These are phyloP conservation scores for Stygiomarasmius scandens DNA, from an alignment of 1,284 basidiomycete genomes.

Conservation along the genomic window DNA sequence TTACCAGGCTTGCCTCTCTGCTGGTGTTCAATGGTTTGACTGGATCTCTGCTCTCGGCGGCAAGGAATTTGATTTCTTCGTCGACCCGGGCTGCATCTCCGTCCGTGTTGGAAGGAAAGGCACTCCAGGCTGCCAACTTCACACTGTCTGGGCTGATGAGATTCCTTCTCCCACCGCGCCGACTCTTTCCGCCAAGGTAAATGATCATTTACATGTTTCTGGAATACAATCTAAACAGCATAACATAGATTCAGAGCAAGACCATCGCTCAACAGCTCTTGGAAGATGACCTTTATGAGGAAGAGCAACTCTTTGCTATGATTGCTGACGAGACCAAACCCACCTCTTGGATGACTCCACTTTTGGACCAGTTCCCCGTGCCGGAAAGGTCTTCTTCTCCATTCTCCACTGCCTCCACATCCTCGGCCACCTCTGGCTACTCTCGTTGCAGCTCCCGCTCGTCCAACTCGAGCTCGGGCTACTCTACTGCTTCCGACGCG, in stretches of 20 bases:
- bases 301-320: slow-evolving; percentile 71
- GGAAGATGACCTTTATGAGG: slow-evolving; percentile 67
- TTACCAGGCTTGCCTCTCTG: slow-evolving; percentile 66
- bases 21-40: slow-evolving; percentile 74
- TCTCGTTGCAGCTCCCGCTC: slow-evolving; percentile 78
- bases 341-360: slow-evolving; percentile 69
- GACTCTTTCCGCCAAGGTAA: slow-evolving; percentile 21
- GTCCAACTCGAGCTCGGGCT: slow-evolving; percentile 67
- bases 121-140: slow-evolving; percentile 39
- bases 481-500: slow-evolving; percentile 54
- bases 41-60: slow-evolving; percentile 72
- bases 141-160: slow-evolving; percentile 70
- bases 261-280: slow-evolving; percentile 73
- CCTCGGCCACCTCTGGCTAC: slow-evolving; percentile 60
- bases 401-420: slow-evolving; percentile 58
- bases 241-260: slow-evolving; percentile 39
- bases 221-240: neutral
- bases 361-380: slow-evolving; percentile 57
- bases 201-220: neutral
- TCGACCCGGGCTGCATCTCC: slow-evolving; percentile 76
- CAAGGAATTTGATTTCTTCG: slow-evolving; percentile 73
- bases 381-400: slow-evolving; percentile 58
- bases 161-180: slow-evolving; percentile 29
- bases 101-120: slow-evolving; percentile 53
- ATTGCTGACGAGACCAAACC: slow-evolving; percentile 70